Percentiles rank a stretch among this genome's conserved stretches.
Evolutionary conservation across 176 grass and related monocot genomes (phyloP).

Genomic region (Ensete glaucum): DNA sequence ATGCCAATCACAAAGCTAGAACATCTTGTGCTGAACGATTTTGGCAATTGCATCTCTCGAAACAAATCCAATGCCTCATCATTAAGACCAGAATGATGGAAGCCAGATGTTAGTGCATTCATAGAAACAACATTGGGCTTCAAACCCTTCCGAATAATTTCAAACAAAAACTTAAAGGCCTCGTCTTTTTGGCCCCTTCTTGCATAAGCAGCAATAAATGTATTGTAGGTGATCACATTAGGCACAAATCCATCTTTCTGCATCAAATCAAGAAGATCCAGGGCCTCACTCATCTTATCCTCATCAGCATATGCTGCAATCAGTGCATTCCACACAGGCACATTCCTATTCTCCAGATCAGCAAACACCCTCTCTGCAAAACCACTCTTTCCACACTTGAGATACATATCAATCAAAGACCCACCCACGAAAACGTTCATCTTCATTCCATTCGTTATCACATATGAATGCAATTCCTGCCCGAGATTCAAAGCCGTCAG

Average conservation of each 20-base stretch:
- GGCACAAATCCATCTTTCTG: conserved; percentile 40
- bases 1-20: conserved; percentile 27
- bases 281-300: conserved; percentile 38
- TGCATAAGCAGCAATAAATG: conserved; percentile 53
- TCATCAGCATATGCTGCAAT: conserved; percentile 44
- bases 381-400: conserved; percentile 35
- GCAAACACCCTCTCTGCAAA: conserved; percentile 39
- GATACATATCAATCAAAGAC: conserved; percentile 56
- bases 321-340: conserved; percentile 53
- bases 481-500: conserved; percentile 35
- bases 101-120: conserved; percentile 51
- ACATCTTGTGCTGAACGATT: conserved; percentile 9
- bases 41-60: conserved; percentile 38
- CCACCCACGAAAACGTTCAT: conserved; percentile 54
- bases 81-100: conserved; percentile 38
- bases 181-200: conserved; percentile 49
- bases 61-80: conserved; percentile 50
- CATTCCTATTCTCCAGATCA: conserved; percentile 36
- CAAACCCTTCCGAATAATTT: conserved; percentile 23
- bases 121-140: conserved; percentile 56
- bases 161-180: conserved; percentile 32
- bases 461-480: conserved; percentile 50
- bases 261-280: conserved; percentile 42
- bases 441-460: conserved; percentile 30
- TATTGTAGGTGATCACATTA: conserved; percentile 50